These are phyloP conservation scores for Lactarius quietus DNA, from an alignment of 768 basidiomycete genomes.

Conservation along the genomic window DNA sequence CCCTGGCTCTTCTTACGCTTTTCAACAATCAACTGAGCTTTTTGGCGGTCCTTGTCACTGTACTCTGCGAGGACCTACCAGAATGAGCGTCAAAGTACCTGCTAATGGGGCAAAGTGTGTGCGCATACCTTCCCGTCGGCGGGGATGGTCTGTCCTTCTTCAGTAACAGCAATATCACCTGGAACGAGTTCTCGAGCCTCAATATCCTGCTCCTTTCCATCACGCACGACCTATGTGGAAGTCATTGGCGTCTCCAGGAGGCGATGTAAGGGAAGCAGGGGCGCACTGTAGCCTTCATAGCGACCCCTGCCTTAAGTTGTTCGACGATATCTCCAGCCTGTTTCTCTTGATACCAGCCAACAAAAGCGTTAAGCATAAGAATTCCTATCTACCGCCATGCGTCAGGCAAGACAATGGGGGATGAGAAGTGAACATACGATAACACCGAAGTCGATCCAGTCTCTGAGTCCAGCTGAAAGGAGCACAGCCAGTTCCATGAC, in stretches of 20 bases:
- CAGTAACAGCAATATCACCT: constrained; percentile 43
- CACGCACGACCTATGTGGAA: constrained; percentile 34
- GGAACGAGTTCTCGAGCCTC: constrained; percentile 44
- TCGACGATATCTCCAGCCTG: constrained; percentile 49
- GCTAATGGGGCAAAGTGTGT: background rate
- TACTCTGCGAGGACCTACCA: constrained; percentile 40
- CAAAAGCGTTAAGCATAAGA: constrained; percentile 41
- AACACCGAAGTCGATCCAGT: constrained; percentile 50
- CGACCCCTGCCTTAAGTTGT: constrained; percentile 47
- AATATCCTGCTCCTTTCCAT: constrained; percentile 41
- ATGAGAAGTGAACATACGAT: constrained; percentile 34
- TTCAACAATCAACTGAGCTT: constrained; percentile 34
- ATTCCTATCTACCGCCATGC: constrained; percentile 35
- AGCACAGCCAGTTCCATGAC: constrained; percentile 48
- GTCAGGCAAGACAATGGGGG: background rate
- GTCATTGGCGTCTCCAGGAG: background rate
- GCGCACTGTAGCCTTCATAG: constrained; percentile 36
- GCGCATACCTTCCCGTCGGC: constrained; percentile 39
- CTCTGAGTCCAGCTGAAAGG: constrained; percentile 42
- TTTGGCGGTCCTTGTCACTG: constrained; percentile 35
- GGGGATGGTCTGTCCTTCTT: constrained; percentile 45
- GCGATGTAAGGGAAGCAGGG: background rate
- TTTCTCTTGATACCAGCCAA: constrained; percentile 48
- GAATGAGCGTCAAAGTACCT: background rate
- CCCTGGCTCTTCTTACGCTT: constrained; percentile 18